These are phyloP conservation scores for Boehmeria nivea DNA, from an alignment of 306 rosid species.

Conservation along the genomic window DNA sequence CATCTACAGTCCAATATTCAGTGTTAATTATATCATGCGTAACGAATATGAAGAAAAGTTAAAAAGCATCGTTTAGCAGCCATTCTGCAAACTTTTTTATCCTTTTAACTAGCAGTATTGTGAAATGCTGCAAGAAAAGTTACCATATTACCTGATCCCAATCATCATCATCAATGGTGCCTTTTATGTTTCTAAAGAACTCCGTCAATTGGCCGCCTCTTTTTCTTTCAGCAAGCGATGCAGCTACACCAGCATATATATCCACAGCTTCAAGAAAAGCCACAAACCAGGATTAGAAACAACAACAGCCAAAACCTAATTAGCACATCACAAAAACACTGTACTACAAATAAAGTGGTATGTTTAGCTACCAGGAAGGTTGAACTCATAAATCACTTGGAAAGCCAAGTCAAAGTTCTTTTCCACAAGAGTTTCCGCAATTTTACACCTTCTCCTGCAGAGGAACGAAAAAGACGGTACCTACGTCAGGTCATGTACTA, in stretches of 20 bases:
- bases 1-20: too few species aligned
- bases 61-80: too few species aligned
- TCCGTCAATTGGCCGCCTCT: constrained; percentile 88
- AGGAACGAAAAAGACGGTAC: constrained; percentile 10
- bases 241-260: constrained; percentile 93
- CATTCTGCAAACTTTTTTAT: too few species aligned
- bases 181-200: constrained; percentile 82
- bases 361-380: constrained; percentile 64
- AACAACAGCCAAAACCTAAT: constrained; percentile 3
- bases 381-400: constrained; percentile 87
- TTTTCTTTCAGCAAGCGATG: constrained; percentile 95
- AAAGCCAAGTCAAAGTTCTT: constrained; percentile 95
- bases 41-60: too few species aligned
- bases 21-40: too few species aligned
- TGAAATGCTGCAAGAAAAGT: too few species aligned
- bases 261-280: constrained; percentile 66
- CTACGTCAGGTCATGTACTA: constrained; percentile 14
- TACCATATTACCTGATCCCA: constrained; percentile 80
- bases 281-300: constrained; percentile 17
- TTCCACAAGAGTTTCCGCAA: constrained; percentile 93
- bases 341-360: constrained; percentile 11
- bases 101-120: too few species aligned
- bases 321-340: constrained; percentile 3
- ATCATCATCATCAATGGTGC: constrained; percentile 91
- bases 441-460: constrained; percentile 83